These are phyloP conservation scores for Hibiscus syriacus DNA, from an alignment of 345 rosid genomes.

Conservation along the genomic window DNA sequence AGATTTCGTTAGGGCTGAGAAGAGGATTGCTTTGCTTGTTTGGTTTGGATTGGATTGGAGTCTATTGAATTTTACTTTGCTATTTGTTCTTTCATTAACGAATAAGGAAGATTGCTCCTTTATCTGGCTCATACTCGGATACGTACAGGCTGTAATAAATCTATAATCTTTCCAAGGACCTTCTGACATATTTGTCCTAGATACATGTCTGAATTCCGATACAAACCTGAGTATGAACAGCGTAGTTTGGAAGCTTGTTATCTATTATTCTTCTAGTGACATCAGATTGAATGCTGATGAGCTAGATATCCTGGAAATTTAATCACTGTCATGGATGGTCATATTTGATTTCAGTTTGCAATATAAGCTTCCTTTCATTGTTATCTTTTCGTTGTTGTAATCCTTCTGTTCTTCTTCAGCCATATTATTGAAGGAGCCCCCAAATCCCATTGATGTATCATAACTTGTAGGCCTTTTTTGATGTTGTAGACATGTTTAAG, in stretches of 20 bases:
- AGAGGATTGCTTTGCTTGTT: not conserved
- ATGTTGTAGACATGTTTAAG: not conserved
- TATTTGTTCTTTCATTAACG: not conserved
- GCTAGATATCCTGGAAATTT: not conserved
- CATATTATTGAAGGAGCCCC: not conserved
- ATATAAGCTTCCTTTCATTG: too few species aligned
- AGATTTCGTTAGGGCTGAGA: not conserved
- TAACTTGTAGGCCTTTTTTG: not conserved
- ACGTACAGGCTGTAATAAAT: not conserved
- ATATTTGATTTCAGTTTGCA: too few species aligned
- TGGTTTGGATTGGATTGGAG: not conserved
- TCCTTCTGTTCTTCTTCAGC: too few species aligned
- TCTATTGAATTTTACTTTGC: not conserved
- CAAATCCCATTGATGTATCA: not conserved
- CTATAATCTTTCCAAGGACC: not conserved
- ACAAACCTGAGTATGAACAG: not conserved
- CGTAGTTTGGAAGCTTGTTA: not conserved
- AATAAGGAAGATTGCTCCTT: not conserved
- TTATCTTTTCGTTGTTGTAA: too few species aligned
- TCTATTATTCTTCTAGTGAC: not conserved
- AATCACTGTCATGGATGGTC: too few species aligned
- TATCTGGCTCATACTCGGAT: not conserved
- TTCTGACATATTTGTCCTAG: not conserved
- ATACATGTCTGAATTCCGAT: not conserved
- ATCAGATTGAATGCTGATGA: not conserved